Base-by-base conservation (phyloP, 1,284 basidiomycete genomes). In the Leucoagaricus sp. region DNA sequence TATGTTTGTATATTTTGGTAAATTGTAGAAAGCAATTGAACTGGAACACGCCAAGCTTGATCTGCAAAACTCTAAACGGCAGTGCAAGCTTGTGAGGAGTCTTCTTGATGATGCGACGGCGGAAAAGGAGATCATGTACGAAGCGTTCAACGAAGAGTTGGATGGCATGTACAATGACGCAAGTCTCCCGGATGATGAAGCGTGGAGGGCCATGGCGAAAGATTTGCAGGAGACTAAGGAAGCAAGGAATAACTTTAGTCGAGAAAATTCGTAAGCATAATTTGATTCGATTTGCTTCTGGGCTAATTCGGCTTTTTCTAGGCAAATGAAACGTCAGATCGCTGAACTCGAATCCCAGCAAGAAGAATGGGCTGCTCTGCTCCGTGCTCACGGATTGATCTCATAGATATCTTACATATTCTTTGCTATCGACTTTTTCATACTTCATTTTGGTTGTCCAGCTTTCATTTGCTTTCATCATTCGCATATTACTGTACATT, bases 81-180 rank as follows among this genome's bases (percentile, higher is more conserved):
- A 92, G 67, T 86, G 84, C 59, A 89, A 91, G 58, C 75, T 93
- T 29, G 80, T 94, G 9, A 89, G 90, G 67, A 83, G 82, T 58
- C 79, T 94, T 42, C 75, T 94, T 3, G 76, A 79, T 10, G 89
- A 93, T 65, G 82, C 84, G 33, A 89, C 86, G n/a, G 81, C 86
- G 1, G 93, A 96, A 75, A 90, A 94, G 68, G 91, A 94, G 64
- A 89, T 93, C 65, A 87, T 95, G 79, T 96, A 94, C 66, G 89
- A 94, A 76, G 88, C 91, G 3, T 95, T 96, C 76, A 96, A 96
- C 67, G 91, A 93, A 63, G 94, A 96, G 68, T 79, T 96, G 34
- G 92, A 94, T 63, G 84, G 83, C 33, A 93, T 96, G 90, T 95
- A 86, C 73, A 86, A 87, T 53, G 91, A 93, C 58, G 83, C 82